Conservation (phyloP, 148 eudicot genomes). For the Chenopodium suecicum region DNA sequence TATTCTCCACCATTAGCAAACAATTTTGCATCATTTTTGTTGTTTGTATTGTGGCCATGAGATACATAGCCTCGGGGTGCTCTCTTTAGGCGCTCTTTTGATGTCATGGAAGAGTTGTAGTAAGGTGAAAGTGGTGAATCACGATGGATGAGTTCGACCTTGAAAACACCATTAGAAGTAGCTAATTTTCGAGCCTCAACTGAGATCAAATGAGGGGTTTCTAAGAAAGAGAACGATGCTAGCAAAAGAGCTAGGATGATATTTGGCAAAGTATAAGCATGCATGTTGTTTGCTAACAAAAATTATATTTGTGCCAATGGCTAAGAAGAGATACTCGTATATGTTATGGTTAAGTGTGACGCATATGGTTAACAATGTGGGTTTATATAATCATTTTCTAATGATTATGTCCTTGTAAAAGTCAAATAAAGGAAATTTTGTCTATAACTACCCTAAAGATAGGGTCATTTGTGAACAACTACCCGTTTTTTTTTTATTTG, state of each 20-base stretch:
- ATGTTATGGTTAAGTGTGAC: too few relatives aligned
- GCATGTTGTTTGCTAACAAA: neutral
- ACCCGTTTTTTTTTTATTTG: too few relatives aligned
- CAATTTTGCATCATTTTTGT: too few relatives aligned
- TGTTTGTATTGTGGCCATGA: neutral
- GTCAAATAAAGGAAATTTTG: too few relatives aligned
- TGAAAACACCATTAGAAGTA: slow-evolving; percentile 9
- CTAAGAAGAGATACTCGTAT: too few relatives aligned
- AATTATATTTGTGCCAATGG: too few relatives aligned
- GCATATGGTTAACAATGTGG: too few relatives aligned
- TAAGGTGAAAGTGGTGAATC: slow-evolving; percentile 41
- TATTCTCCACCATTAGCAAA: slow-evolving; percentile 13
- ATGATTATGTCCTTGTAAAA: too few relatives aligned
- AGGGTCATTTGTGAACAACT: too few relatives aligned
- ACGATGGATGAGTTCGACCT: slow-evolving; percentile 35
- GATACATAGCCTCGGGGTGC: neutral
- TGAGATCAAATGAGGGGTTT: neutral
- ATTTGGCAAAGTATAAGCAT: neutral
- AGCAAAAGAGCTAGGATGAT: neutral
- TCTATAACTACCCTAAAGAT: too few relatives aligned
- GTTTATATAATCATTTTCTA: too few relatives aligned
- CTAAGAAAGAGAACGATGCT: neutral
- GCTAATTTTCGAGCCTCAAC: neutral
- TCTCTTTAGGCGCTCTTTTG: slow-evolving; percentile 22
- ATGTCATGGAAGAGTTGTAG: slow-evolving; percentile 31